A percentile compares a stretch with the other conserved stretches of the same genome.
Conservation (phyloP, 805 yeast species). For the Grigorovia humatica region DNA sequence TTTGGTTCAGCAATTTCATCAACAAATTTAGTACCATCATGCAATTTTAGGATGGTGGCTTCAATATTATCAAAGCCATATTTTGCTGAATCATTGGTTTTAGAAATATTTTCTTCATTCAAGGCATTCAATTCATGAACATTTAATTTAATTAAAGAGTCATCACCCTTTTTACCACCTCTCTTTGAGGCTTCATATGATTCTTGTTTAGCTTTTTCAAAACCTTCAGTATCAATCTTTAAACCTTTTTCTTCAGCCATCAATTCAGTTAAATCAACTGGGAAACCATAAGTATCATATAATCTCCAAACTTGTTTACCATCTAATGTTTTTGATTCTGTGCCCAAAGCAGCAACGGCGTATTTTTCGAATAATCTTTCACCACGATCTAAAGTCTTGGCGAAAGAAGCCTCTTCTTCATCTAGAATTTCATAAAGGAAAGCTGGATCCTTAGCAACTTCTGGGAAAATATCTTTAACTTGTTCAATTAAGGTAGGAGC, state of each 20-base stretch:
- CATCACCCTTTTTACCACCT: constrained; percentile 52
- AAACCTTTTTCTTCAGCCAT: constrained; percentile 98
- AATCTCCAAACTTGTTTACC: constrained; percentile 98
- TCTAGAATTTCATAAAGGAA: constrained; percentile 81
- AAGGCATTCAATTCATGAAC: constrained; percentile 80
- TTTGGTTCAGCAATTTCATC: constrained; percentile 35
- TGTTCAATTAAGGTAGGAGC: constrained; percentile 90
- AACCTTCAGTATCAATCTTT: constrained; percentile 83
- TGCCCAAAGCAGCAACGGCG: constrained; percentile 69
- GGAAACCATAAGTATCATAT: constrained; percentile 98
- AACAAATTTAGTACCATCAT: constrained; percentile 55
- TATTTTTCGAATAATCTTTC: constrained; percentile 92
- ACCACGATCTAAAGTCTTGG: constrained; percentile 95
- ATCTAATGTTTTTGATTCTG: constrained; percentile 63
- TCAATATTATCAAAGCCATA: constrained; percentile 61
- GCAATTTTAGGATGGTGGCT: constrained; percentile 62
- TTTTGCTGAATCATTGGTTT: constrained; percentile 76
- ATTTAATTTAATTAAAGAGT: constrained; percentile 64
- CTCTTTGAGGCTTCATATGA: constrained; percentile 95
- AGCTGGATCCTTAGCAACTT: constrained; percentile 58
- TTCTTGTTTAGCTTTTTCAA: constrained; percentile 80
- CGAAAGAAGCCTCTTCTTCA: constrained; percentile 92
- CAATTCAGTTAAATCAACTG: constrained; percentile 91
- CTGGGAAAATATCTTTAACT: constrained; percentile 85
- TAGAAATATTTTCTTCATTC: constrained; percentile 47